phyloP scores from a whole-genome alignment of 78 protist species.

The Dictyostelium capitatum region DNA sequence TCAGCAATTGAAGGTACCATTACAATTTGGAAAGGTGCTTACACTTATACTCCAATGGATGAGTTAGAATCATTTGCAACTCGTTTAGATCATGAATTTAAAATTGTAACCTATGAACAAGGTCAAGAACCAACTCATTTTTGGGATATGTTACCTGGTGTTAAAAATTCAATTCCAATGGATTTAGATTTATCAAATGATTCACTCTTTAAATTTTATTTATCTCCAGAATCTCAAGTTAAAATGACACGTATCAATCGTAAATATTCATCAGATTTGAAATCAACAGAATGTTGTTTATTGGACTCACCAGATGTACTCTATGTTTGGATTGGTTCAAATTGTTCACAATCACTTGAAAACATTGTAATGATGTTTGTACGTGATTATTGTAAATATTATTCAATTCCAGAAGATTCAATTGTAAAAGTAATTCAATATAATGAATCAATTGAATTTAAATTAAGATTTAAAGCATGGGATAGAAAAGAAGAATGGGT shows the following conservation, averaged over 20 bases:
- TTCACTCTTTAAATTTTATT: conserved; percentile 28
- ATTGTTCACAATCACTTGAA: conserved; percentile 4
- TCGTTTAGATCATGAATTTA: conserved; percentile 24
- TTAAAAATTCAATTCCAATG: neutral
- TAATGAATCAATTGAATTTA: conserved; percentile 56
- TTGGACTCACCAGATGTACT: neutral
- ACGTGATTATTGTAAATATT: conserved; percentile 47
- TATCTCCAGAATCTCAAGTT: conserved; percentile 1
- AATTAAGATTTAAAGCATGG: conserved; percentile 48
- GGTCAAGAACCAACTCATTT: neutral
- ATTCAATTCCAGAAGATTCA: neutral
- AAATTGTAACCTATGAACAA: neutral
- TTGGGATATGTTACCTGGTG: conserved; percentile 45
- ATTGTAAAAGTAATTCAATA: conserved; percentile 1
- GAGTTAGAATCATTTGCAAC: conserved; percentile 39
- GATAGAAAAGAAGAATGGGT: conserved; percentile 56
- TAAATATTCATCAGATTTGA: conserved; percentile 24
- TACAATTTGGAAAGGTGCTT: conserved; percentile 36
- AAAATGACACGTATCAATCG: conserved; percentile 7
- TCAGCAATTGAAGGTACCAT: conserved; percentile 14
- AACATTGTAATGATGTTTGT: conserved; percentile 14
- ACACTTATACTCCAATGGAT: conserved; percentile 4
- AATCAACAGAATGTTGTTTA: conserved; percentile 20
- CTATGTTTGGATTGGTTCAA: conserved; percentile 51
- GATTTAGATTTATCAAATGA: neutral